Conservation (phyloP, 2,329 filamentous ascomycete genomes). For the Claviceps quebecensis region DNA sequence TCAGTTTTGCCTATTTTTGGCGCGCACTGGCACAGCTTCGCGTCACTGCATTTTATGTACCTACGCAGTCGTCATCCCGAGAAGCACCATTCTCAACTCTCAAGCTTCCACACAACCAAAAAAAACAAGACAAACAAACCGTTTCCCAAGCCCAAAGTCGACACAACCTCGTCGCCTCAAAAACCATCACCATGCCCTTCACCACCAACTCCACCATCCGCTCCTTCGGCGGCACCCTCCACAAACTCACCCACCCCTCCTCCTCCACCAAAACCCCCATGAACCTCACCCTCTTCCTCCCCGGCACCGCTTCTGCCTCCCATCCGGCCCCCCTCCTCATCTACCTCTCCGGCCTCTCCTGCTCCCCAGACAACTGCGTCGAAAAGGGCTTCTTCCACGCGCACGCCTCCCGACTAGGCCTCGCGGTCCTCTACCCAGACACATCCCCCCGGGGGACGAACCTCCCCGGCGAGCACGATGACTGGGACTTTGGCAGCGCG, state of each 20-base stretch:
- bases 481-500: conserved; percentile 81
- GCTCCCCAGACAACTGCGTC: conserved; percentile 75
- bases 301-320: conserved; percentile 46
- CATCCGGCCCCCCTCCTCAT: conserved; percentile 65
- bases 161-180: no score
- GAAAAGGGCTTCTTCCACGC: conserved; percentile 87
- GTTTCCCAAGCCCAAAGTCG: background rate
- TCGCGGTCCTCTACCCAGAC: conserved; percentile 91
- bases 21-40: no score
- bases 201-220: conserved; percentile 79
- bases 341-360: conserved; percentile 89
- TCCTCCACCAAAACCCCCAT: conserved; percentile 71
- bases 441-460: conserved; percentile 78
- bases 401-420: conserved; percentile 61
- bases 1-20: no score
- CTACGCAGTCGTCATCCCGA: no score
- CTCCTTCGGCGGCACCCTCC: conserved; percentile 84
- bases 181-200: conserved; percentile 51
- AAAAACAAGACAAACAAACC: background rate
- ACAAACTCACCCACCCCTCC: conserved; percentile 84
- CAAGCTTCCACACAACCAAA: background rate
- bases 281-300: conserved; percentile 85
- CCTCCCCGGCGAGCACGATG: conserved; percentile 72
- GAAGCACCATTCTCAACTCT: no score
- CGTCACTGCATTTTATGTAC: no score